Conservation (phyloP, 2,329 filamentous ascomycete genomes). For the Septoria petroselini region DNA sequence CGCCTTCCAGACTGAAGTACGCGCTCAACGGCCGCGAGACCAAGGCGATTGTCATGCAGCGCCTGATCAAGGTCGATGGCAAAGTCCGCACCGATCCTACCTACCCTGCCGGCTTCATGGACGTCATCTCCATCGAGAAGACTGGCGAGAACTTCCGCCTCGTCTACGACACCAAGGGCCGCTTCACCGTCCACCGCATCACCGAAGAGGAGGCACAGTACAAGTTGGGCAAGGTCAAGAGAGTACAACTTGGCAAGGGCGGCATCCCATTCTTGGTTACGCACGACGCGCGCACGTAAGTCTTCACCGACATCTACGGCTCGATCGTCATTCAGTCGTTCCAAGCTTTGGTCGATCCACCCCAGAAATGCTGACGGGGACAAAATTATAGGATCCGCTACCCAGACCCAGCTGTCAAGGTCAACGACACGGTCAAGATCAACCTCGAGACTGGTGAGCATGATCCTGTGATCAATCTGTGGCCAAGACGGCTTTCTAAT, state of each 20-base stretch:
- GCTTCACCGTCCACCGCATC: conserved; percentile 99
- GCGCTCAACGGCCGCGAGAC: conserved; percentile 97
- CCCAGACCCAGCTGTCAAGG: conserved; percentile 96
- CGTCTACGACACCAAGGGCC: conserved; percentile 99
- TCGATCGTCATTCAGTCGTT: conserved; percentile 97
- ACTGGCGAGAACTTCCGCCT: conserved; percentile 99
- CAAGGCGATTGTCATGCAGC: conserved; percentile 98
- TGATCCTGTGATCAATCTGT: no score
- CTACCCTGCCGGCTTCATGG: conserved; percentile 98
- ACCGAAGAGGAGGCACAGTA: conserved; percentile 98
- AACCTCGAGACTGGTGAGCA: conserved; percentile 76
- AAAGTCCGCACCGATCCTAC: conserved; percentile 99
- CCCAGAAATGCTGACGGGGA: conserved; percentile 32
- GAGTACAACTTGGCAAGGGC: conserved; percentile 97
- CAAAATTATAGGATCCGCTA: conserved; percentile 84
- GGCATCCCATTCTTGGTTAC: conserved; percentile 99
- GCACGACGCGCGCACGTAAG: conserved; percentile 99
- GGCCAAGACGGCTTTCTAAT: no score
- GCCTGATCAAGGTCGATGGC: conserved; percentile 98
- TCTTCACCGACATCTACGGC: conserved; percentile 53
- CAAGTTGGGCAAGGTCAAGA: conserved; percentile 99
- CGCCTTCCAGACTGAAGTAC: conserved; percentile 80
- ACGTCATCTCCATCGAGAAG: conserved; percentile 99
- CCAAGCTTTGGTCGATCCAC: conserved; percentile 80
- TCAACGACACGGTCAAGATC: conserved; percentile 99